Conservation (phyloP, 192 early-diverging fungal genomes). For the Spinellus fusiger region DNA sequence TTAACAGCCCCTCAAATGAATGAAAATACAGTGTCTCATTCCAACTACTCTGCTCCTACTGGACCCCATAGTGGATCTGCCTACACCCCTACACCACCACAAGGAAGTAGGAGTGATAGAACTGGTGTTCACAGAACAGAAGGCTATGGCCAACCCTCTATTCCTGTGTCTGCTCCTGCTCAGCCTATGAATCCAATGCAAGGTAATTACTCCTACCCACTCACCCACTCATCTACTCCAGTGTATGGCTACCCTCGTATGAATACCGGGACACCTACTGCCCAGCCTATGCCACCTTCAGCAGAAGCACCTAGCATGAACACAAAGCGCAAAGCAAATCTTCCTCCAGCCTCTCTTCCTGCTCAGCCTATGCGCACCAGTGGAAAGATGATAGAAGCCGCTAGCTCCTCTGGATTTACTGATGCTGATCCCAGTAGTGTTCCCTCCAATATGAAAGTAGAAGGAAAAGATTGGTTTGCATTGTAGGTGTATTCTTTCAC, state of each 20-base stretch:
- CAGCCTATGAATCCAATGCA: too few relatives aligned
- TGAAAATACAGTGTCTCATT: constrained; percentile 33
- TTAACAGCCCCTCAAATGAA: constrained; percentile 51
- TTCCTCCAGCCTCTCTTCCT: constrained; percentile 3
- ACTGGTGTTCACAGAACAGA: too few relatives aligned
- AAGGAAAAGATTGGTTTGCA: constrained; percentile 87
- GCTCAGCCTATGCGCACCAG: background rate
- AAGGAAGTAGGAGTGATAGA: too few relatives aligned
- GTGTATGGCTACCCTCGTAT: background rate
- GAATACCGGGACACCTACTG: background rate
- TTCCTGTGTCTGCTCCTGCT: too few relatives aligned
- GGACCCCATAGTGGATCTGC: too few relatives aligned
- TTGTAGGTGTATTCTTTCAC: constrained; percentile 43
- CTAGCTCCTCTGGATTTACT: constrained; percentile 35
- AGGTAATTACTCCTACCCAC: too few relatives aligned
- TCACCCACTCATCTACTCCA: too few relatives aligned
- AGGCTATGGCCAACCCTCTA: too few relatives aligned
- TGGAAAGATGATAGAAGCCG: constrained; percentile 10
- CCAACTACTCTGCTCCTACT: too few relatives aligned
- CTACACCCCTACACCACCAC: too few relatives aligned
- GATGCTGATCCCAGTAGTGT: constrained; percentile 79
- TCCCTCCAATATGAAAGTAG: constrained; percentile 68
- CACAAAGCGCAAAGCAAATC: background rate
- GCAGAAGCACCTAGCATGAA: background rate
- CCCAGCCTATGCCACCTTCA: background rate